These are phyloP conservation scores for Paracoccidioides lutzii DNA, from an alignment of 2,329 filamentous ascomycete genomes.

Conservation along the genomic window DNA sequence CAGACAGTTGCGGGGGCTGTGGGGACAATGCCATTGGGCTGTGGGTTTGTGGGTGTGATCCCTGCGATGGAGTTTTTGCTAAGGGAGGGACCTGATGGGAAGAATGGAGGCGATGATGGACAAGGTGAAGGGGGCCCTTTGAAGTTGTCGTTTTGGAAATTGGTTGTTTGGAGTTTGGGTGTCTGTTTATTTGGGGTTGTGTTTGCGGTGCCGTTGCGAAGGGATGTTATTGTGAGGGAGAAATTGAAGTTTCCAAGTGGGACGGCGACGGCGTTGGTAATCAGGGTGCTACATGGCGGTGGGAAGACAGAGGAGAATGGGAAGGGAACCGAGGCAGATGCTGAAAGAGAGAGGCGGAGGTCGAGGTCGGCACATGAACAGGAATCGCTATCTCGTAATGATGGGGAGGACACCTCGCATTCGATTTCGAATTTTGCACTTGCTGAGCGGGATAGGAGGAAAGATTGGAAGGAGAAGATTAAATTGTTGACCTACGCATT, in stretches of 20 bases:
- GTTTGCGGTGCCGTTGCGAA: slow-evolving; percentile 81
- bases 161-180: slow-evolving; percentile 82
- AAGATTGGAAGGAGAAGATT: slow-evolving; percentile 51
- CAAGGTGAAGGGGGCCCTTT: slow-evolving; percentile 68
- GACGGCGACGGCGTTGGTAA: slow-evolving; percentile 88
- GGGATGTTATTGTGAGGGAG: slow-evolving; percentile 85
- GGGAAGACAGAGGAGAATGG: slow-evolving; percentile 31
- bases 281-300: slow-evolving; percentile 70
- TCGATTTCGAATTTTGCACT: slow-evolving; percentile 31
- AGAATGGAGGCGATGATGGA: slow-evolving; percentile 53
- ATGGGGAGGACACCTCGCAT: slow-evolving; percentile 33
- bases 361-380: slow-evolving; percentile 12
- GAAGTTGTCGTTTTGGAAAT: slow-evolving; percentile 56
- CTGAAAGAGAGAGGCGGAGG: slow-evolving; percentile 9
- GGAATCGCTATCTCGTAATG: slow-evolving; percentile 21
- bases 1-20: slow-evolving; percentile 93
- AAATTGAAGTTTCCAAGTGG: slow-evolving; percentile 89
- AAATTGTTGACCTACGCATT: slow-evolving; percentile 48
- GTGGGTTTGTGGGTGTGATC: slow-evolving; percentile 89
- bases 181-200: slow-evolving; percentile 95
- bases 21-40: slow-evolving; percentile 91
- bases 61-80: slow-evolving; percentile 84
- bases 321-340: slow-evolving; percentile 13
- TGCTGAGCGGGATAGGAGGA: slow-evolving; percentile 23
- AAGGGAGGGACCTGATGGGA: slow-evolving; percentile 62